A percentile compares a stretch with the other conserved stretches of the same genome.
Evolutionary conservation across 495 filamentous ascomycete genomes (phyloP).

Genomic region (Xylaria curta): DNA sequence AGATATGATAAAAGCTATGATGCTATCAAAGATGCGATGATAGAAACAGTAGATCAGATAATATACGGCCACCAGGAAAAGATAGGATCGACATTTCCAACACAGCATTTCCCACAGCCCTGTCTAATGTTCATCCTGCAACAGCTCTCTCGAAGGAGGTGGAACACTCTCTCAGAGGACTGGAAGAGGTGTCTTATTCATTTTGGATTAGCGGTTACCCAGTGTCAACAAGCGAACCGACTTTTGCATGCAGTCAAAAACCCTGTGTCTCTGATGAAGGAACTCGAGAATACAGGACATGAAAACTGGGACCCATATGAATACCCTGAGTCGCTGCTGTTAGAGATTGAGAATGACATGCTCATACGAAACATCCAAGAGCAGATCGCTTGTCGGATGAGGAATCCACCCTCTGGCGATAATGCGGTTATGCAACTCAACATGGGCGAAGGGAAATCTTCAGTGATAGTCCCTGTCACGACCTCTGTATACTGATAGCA

Average conservation of each 20-base stretch:
- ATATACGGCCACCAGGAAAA: too few relatives aligned
- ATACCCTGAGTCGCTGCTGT: constrained; percentile 60
- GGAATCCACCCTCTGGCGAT: constrained; percentile 50
- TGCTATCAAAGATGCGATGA: too few relatives aligned
- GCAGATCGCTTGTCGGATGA: constrained; percentile 60
- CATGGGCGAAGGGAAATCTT: constrained; percentile 60
- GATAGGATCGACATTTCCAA: too few relatives aligned
- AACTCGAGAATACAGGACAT: constrained; percentile 54
- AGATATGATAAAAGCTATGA: too few relatives aligned
- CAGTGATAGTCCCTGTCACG: constrained; percentile 60
- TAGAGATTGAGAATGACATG: constrained; percentile 63
- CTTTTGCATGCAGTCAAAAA: constrained; percentile 32
- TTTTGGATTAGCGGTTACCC: constrained; percentile 41
- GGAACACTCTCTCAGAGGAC: constrained; percentile 24
- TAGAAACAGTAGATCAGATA: too few relatives aligned
- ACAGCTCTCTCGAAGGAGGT: constrained; percentile 36
- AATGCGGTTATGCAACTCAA: constrained; percentile 65
- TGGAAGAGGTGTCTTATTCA: constrained; percentile 41
- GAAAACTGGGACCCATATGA: constrained; percentile 57
- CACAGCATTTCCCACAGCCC: constrained; percentile 32
- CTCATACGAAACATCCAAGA: constrained; percentile 59
- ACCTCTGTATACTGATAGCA: too few relatives aligned
- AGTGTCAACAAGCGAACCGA: constrained; percentile 46
- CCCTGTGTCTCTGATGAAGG: constrained; percentile 42
- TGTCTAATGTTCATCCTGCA: constrained; percentile 44